phyloP scores from a whole-genome alignment of 208 protist species.

The Zelonia costaricensis region DNA sequence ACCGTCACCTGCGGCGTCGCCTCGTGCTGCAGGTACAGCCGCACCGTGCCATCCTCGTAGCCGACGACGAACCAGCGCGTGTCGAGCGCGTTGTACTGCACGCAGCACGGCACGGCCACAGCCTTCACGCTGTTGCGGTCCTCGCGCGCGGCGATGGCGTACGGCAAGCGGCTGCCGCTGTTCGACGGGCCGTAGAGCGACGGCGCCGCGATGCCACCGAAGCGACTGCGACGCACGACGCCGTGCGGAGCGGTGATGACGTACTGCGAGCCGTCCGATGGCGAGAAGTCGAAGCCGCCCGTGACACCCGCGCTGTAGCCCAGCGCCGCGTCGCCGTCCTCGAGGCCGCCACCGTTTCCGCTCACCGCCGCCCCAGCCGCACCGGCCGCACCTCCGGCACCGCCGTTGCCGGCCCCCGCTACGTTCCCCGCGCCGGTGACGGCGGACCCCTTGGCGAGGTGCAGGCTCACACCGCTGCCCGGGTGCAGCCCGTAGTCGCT shows the following conservation, averaged over 20 bases:
- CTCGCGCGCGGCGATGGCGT: background rate
- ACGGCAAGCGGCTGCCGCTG: slow-evolving; percentile 27
- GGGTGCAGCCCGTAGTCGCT: slow-evolving; percentile 68
- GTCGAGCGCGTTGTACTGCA: slow-evolving; percentile 63
- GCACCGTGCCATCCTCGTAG: slow-evolving; percentile 81
- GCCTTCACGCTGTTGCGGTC: background rate
- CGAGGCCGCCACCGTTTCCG: background rate
- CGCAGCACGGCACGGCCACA: slow-evolving; percentile 51
- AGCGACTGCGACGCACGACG: slow-evolving; percentile 63
- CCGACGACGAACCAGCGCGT: slow-evolving; percentile 69
- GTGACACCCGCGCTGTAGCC: slow-evolving; percentile 15
- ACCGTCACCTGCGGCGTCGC: slow-evolving; percentile 67
- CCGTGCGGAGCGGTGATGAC: slow-evolving; percentile 61
- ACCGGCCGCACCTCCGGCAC: too few relatives aligned
- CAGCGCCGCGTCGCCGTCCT: background rate
- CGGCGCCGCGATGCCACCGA: slow-evolving; percentile 66
- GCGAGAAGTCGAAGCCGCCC: slow-evolving; percentile 56
- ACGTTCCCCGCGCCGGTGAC: background rate
- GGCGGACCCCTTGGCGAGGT: slow-evolving; percentile 27
- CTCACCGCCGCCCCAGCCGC: background rate
- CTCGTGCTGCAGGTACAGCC: slow-evolving; percentile 59
- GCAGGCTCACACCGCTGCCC: slow-evolving; percentile 39
- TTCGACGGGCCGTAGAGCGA: slow-evolving; percentile 58
- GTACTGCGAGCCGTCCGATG: slow-evolving; percentile 64
- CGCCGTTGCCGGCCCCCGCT: background rate